These are phyloP conservation scores for Dothidotthia symphoricarpi DNA, from an alignment of 2,329 filamentous ascomycete species.

Conservation along the genomic window DNA sequence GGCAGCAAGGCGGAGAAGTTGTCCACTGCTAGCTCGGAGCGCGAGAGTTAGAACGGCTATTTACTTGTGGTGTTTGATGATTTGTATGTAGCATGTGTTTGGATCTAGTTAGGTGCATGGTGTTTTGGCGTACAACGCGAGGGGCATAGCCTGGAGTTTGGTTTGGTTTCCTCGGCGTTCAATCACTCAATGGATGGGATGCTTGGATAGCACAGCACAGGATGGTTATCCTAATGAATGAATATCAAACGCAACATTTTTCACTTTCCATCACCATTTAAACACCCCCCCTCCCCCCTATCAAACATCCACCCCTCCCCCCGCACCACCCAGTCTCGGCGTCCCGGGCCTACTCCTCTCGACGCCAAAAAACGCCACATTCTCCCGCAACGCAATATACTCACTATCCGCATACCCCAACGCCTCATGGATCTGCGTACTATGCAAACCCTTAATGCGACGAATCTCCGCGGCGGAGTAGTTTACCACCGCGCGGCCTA, in stretches of 20 bases:
- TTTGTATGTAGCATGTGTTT: too few relatives aligned
- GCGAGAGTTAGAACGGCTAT: constrained; percentile 27
- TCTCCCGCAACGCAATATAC: constrained; percentile 86
- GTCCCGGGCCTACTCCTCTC: constrained; percentile 42
- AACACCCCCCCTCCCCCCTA: too few relatives aligned
- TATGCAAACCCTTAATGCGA: constrained; percentile 80
- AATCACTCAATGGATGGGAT: too few relatives aligned
- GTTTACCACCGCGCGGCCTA: constrained; percentile 87
- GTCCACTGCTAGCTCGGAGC: constrained; percentile 17
- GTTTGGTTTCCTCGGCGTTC: too few relatives aligned
- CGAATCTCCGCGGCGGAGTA: constrained; percentile 84
- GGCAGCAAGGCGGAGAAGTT: constrained; percentile 28
- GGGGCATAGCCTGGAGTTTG: too few relatives aligned
- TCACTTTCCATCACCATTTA: too few relatives aligned
- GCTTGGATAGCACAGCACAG: too few relatives aligned
- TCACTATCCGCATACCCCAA: constrained; percentile 93
- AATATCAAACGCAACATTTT: too few relatives aligned
- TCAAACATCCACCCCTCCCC: background rate
- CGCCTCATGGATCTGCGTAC: constrained; percentile 73
- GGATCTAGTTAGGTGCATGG: too few relatives aligned
- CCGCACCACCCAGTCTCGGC: constrained; percentile 22
- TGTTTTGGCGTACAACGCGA: too few relatives aligned
- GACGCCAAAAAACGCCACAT: constrained; percentile 69
- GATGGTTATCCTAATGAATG: too few relatives aligned
- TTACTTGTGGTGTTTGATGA: too few relatives aligned